Conservation (phyloP, 805 yeast genomes). For the Hanseniaspora nectarophila region DNA sequence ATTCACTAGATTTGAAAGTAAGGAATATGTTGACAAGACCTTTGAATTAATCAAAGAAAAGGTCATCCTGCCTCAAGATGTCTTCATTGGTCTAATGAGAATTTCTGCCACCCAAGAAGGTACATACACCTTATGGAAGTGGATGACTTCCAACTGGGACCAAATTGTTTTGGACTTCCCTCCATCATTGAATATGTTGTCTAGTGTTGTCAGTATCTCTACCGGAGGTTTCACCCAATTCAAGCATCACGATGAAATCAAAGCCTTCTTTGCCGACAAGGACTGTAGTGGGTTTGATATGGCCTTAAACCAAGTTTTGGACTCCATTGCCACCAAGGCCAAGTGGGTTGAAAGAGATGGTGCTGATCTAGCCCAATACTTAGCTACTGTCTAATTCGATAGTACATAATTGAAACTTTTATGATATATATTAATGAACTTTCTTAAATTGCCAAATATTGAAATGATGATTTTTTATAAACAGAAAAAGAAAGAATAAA, state of each 20-base stretch:
- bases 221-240: constrained; percentile 68
- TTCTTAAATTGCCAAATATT: too few relatives aligned
- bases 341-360: constrained; percentile 50
- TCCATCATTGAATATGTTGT: constrained; percentile 65
- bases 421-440: too few relatives aligned
- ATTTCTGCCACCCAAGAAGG: constrained; percentile 53
- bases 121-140: constrained; percentile 57
- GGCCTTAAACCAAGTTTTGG: constrained; percentile 51
- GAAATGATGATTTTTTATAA: too few relatives aligned
- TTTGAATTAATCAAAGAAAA: constrained; percentile 50
- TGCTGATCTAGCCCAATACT: constrained; percentile 34
- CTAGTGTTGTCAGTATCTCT: too few relatives aligned
- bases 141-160: constrained; percentile 68
- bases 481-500: too few relatives aligned
- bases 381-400: too few relatives aligned
- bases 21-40: too few relatives aligned
- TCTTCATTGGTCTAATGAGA: constrained; percentile 65
- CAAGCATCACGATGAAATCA: constrained; percentile 45
- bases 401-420: too few relatives aligned
- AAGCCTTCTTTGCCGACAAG: constrained; percentile 39
- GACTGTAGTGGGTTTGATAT: constrained; percentile 54
- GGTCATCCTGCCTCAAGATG: constrained; percentile 58
- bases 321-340: constrained; percentile 43
- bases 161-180: constrained; percentile 55
- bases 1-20: too few relatives aligned